A percentile compares a stretch with the other conserved stretches of the same genome.
phyloP scores from a whole-genome alignment of 1,284 basidiomycete genomes.

The Rhodotorula sp. region DNA sequence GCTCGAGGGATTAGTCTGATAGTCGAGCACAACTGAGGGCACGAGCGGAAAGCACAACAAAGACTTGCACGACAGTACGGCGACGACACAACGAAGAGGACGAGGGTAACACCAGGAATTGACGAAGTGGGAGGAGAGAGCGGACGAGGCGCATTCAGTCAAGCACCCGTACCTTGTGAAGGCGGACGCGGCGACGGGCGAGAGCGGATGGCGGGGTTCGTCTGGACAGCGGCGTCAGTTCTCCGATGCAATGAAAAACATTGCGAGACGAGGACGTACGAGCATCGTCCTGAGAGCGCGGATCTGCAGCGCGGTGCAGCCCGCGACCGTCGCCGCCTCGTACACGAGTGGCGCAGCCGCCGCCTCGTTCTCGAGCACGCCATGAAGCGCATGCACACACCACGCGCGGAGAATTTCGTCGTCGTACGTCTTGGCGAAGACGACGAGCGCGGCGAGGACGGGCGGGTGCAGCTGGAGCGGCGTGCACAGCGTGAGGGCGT shows the following conservation, averaged over 20 bases:
- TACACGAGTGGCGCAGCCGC: slow-evolving; percentile 39
- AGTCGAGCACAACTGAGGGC: too few species aligned
- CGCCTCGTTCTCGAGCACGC: slow-evolving; percentile 57
- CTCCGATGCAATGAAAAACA: neutral
- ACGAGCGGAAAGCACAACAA: too few species aligned
- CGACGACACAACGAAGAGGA: too few species aligned
- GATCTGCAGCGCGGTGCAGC: slow-evolving; percentile 43
- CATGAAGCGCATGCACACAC: slow-evolving; percentile 89
- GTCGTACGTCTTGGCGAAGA: slow-evolving; percentile 79
- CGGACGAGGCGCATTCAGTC: too few species aligned
- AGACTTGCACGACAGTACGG: too few species aligned
- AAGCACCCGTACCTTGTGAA: neutral
- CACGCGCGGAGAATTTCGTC: slow-evolving; percentile 72
- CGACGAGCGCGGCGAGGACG: slow-evolving; percentile 79
- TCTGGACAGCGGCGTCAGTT: neutral
- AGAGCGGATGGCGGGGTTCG: neutral
- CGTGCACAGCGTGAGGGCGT: slow-evolving; percentile 79
- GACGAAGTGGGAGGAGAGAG: too few species aligned
- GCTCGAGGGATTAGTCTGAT: too few species aligned
- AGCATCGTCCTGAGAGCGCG: slow-evolving; percentile 42
- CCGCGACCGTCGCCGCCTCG: slow-evolving; percentile 42
- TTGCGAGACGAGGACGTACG: slow-evolving; percentile 2
- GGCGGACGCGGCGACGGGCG: neutral
- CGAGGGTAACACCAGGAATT: too few species aligned
- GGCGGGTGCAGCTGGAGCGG: slow-evolving; percentile 86